Base-by-base conservation (phyloP, 129 eudicot genomes). In the Escallonia rubra region DNA sequence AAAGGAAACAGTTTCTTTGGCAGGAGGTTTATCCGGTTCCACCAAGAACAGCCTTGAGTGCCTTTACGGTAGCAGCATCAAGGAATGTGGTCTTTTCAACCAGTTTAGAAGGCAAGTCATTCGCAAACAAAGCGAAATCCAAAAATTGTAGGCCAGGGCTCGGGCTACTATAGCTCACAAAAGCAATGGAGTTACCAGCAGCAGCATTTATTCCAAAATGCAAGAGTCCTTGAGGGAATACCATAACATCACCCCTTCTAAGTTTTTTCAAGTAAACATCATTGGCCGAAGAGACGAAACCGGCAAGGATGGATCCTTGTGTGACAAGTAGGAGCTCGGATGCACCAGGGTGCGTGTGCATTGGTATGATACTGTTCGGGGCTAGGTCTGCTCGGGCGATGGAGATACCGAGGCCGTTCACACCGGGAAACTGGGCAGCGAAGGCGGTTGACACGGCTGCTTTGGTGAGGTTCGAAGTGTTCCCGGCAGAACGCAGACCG, bases 351-450 rank as follows among this genome's bases (percentile, higher is more conserved):
- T 90, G 95, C 2, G 97, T 86, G 76, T 90, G 97, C 86, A 90
- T 68, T n/a, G 97, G 95, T 11, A 86, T 64, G 41, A 90, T 89
- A 0, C 98, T 96, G 2, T 79, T 76, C 0, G 85, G 71, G 60
- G 90, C 85, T 3, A 91, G 48, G 85, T 91, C 97, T 47, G 88
- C 42, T 0, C 97, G 79, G 0, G 86, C 86, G 15, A 85, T 74
- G 71, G 96, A 87, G 63, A 91, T 65, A 7, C 97, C 97, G 0
- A 87, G 90, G 46, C 97, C 97, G 45, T 91, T 90, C 3, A 88
- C 66, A 2, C 90, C 93, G 0, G 96, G 98, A 15, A 81, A 82
- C 14, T 86, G 91, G 38, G 85, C 82, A 3, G 79, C 80, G 41
- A 86, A 88, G 41, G 85, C 96, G 0, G 96, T 95, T 13, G 89